phyloP scores from a whole-genome alignment of 257 asterid genomes.

The Solanum ossicruentum region DNA sequence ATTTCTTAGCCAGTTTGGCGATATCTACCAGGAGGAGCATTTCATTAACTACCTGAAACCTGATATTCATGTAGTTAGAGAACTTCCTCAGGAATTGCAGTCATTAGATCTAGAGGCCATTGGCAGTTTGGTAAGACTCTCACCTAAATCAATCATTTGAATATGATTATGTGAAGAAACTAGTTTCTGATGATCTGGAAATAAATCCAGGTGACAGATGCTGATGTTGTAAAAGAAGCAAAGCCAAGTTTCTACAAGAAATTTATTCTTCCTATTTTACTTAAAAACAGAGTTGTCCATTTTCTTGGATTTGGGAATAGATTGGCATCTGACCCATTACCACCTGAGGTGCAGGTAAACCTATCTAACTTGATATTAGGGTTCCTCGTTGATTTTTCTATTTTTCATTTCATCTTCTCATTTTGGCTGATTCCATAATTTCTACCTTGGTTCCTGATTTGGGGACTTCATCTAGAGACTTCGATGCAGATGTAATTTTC shows the following conservation, averaged over 20 bases:
- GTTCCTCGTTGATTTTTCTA: constrained; percentile 4
- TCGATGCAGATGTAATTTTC: constrained; percentile 99
- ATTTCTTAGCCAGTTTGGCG: constrained; percentile 95
- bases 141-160: neutral
- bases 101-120: constrained; percentile 89
- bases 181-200: neutral
- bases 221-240: constrained; percentile 83
- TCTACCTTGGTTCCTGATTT: constrained; percentile 47
- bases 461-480: constrained; percentile 88
- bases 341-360: constrained; percentile 70
- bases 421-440: constrained; percentile 1
- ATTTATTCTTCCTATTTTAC: constrained; percentile 82
- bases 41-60: constrained; percentile 83
- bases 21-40: constrained; percentile 91
- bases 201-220: constrained; percentile 57
- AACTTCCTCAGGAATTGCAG: constrained; percentile 70
- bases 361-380: neutral
- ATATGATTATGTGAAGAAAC: neutral
- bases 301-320: constrained; percentile 98
- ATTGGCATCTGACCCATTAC: constrained; percentile 93
- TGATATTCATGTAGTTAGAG: constrained; percentile 70
- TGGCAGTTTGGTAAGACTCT: constrained; percentile 75
- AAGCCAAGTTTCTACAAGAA: constrained; percentile 85
- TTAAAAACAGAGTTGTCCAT: constrained; percentile 73
- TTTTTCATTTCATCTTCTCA: neutral